These are phyloP conservation scores for Strigomonas culicis DNA, from an alignment of 208 protist species.

Conservation along the genomic window DNA sequence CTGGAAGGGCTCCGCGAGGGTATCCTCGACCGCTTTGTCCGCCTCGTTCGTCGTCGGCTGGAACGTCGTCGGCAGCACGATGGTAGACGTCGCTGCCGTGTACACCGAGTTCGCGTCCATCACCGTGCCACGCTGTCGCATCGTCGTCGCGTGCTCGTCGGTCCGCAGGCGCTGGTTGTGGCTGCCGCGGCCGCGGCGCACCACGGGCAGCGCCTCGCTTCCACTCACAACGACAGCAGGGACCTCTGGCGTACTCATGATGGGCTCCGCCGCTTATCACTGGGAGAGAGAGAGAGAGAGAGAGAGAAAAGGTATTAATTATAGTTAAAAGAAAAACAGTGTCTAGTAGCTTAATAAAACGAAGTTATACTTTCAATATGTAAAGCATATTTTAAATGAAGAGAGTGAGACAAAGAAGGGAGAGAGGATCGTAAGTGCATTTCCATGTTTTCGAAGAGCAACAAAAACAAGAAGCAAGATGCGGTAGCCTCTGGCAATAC, in stretches of 20 bases:
- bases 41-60: constrained; percentile 6
- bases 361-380: no score
- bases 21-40: constrained; percentile 23
- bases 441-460: no score
- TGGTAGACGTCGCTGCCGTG: constrained; percentile 42
- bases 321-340: neutral
- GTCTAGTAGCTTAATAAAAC: no score
- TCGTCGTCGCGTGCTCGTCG: constrained; percentile 44
- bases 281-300: neutral
- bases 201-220: constrained; percentile 15
- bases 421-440: no score
- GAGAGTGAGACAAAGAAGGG: neutral
- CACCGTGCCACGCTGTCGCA: neutral
- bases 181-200: constrained; percentile 66
- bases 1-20: constrained; percentile 33
- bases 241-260: neutral
- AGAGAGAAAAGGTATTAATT: neutral
- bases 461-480: no score
- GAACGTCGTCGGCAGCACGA: constrained; percentile 34
- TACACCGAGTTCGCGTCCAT: constrained; percentile 44
- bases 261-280: neutral
- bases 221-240: neutral
- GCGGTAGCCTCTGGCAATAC: neutral
- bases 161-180: constrained; percentile 67
- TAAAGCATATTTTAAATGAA: neutral